These are phyloP conservation scores for Discostella stelligeroides DNA, from an alignment of 108 stramenopile species.

Conservation along the genomic window DNA sequence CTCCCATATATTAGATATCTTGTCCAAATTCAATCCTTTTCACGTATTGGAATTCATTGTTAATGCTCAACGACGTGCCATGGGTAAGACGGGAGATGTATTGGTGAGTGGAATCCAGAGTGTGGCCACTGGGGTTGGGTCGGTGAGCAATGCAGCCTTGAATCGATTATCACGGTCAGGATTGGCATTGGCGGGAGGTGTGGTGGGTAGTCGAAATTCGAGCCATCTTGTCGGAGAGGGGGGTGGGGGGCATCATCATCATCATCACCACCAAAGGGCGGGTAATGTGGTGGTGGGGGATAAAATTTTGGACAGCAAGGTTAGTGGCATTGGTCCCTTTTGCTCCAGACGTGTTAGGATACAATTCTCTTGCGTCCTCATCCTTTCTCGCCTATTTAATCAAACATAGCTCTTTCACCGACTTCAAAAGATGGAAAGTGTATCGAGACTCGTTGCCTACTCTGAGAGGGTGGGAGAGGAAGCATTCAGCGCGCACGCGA, in stretches of 20 bases:
- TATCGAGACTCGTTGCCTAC: conserved; percentile 73
- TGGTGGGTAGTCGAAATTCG: conserved; percentile 22
- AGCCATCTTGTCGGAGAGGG: conserved; percentile 12
- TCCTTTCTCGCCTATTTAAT: background rate
- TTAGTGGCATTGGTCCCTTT: conserved; percentile 12
- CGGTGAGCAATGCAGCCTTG: conserved; percentile 66
- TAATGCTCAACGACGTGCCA: conserved; percentile 67
- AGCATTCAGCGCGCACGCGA: conserved; percentile 58
- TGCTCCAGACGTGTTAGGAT: too few relatives aligned
- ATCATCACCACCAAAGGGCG: conserved; percentile 14
- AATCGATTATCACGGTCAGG: conserved; percentile 42
- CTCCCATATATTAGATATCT: conserved; percentile 36
- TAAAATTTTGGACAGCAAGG: conserved; percentile 35
- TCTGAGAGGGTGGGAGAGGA: conserved; percentile 71
- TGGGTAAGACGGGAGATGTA: conserved; percentile 76
- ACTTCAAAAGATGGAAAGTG: conserved; percentile 69
- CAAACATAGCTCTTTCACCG: conserved; percentile 52
- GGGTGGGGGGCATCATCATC: conserved; percentile 6
- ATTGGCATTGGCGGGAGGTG: conserved; percentile 44
- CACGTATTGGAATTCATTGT: conserved; percentile 57
- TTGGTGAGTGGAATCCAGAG: conserved; percentile 82
- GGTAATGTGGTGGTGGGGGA: conserved; percentile 15
- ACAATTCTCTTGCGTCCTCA: background rate
- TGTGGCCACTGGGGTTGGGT: conserved; percentile 87
- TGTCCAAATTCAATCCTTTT: conserved; percentile 67